Conservation (phyloP, 768 basidiomycete species). For the Hypsizygus marmoreus region DNA sequence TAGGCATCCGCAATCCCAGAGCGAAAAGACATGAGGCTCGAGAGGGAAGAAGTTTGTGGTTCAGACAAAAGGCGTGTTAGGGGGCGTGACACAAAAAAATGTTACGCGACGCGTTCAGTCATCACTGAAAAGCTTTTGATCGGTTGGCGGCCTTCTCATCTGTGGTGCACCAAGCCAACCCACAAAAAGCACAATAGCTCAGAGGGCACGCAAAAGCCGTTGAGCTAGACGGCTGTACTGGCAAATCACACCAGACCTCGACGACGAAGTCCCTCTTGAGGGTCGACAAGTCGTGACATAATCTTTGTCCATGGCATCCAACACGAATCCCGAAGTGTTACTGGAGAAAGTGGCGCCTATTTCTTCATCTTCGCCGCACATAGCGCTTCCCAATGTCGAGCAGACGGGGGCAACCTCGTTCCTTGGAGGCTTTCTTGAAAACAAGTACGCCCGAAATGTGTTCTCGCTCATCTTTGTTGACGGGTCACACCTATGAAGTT, state of each 20-base stretch:
- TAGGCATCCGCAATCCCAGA: constrained; percentile 33
- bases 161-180: no score
- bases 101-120: constrained; percentile 26
- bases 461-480: constrained; percentile 8
- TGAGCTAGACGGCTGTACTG: no score
- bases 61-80: constrained; percentile 13
- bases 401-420: constrained; percentile 28
- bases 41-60: constrained; percentile 10
- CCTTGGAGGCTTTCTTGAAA: constrained; percentile 45
- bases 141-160: no score
- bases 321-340: no score
- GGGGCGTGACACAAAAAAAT: constrained; percentile 23
- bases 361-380: constrained; percentile 9
- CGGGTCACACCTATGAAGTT: constrained; percentile 35
- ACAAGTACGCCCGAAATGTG: constrained; percentile 58
- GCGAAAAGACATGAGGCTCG: constrained; percentile 12
- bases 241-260: no score
- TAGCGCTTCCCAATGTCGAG: constrained; percentile 13
- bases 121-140: no score
- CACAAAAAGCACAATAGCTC: no score
- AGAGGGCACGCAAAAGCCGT: no score
- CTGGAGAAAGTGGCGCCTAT: no score
- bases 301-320: no score
- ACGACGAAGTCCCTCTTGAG: no score
- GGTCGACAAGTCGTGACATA: no score